Percentiles rank a stretch among this genome's conserved stretches.
Evolutionary conservation across 345 rosid species (phyloP).

Genomic region (Citrus medica): DNA sequence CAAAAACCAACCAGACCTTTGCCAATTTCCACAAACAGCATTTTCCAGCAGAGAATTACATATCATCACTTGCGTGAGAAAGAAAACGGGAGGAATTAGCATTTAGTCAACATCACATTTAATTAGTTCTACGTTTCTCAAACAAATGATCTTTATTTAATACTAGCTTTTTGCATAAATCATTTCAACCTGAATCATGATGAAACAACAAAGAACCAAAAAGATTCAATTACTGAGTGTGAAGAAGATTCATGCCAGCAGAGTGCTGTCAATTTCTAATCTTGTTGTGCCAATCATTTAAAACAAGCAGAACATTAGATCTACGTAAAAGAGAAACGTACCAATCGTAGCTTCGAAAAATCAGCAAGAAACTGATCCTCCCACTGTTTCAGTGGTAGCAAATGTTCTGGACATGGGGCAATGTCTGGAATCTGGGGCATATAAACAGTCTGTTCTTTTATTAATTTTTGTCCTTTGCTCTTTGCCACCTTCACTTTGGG

Average conservation of each 20-base stretch:
- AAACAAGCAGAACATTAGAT: not conserved
- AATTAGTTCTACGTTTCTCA: not conserved
- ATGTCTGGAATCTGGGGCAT: slow-evolving; percentile 93
- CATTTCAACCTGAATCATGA: not conserved
- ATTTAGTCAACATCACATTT: not conserved
- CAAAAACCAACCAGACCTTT: not conserved
- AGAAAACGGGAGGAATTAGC: not conserved
- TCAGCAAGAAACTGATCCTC: slow-evolving; percentile 82
- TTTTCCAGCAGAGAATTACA: not conserved
- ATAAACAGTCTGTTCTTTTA: slow-evolving; percentile 67
- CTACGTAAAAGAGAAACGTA: slow-evolving; percentile 18
- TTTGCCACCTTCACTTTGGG: slow-evolving; percentile 76
- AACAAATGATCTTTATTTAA: not conserved
- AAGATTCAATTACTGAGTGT: not conserved
- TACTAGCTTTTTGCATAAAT: not conserved
- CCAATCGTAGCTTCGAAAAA: slow-evolving; percentile 69
- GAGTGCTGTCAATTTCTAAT: not conserved
- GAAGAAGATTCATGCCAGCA: not conserved
- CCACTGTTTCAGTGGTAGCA: slow-evolving; percentile 72
- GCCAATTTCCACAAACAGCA: not conserved
- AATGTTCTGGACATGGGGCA: slow-evolving; percentile 57
- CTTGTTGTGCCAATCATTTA: not conserved
- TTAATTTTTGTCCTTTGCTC: slow-evolving; percentile 36
- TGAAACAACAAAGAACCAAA: not conserved
- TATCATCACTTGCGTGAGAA: not conserved